A percentile compares a stretch with the other conserved stretches of the same genome.
These are phyloP conservation scores for Alternaria sp. DNA, from an alignment of 2,329 filamentous ascomycete species.

Conservation along the genomic window DNA sequence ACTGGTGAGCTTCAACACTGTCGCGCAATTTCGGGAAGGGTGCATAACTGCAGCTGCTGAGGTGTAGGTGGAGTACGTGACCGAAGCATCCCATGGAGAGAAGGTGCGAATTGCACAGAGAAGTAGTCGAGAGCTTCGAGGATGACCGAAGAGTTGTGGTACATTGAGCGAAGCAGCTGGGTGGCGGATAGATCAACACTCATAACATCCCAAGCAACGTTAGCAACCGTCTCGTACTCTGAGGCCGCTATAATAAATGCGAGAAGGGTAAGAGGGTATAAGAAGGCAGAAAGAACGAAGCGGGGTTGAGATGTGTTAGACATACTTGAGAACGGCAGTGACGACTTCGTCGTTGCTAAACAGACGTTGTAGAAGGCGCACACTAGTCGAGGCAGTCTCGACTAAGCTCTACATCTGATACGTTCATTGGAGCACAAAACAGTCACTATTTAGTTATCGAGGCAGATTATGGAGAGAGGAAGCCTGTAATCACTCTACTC, in stretches of 20 bases:
- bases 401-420: not conserved
- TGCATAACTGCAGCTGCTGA: not conserved
- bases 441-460: not conserved
- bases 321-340: not conserved
- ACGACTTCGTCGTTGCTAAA: not conserved
- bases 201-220: not conserved
- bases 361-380: not conserved
- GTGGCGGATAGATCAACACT: not conserved
- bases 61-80: not conserved
- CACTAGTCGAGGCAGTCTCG: not conserved
- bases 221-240: not conserved
- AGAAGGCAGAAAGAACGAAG: not conserved
- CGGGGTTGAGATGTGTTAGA: not conserved
- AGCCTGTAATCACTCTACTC: not conserved
- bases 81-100: not conserved
- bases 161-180: not conserved
- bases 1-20: not conserved
- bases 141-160: not conserved
- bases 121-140: not conserved
- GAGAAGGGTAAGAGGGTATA: not conserved
- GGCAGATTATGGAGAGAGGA: not conserved
- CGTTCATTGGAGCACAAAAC: not conserved
- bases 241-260: not conserved
- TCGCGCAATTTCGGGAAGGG: not conserved
- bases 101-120: not conserved